Evolutionary conservation across 129 eudicot genomes (phyloP).

Genomic region (Logfia minima): DNA sequence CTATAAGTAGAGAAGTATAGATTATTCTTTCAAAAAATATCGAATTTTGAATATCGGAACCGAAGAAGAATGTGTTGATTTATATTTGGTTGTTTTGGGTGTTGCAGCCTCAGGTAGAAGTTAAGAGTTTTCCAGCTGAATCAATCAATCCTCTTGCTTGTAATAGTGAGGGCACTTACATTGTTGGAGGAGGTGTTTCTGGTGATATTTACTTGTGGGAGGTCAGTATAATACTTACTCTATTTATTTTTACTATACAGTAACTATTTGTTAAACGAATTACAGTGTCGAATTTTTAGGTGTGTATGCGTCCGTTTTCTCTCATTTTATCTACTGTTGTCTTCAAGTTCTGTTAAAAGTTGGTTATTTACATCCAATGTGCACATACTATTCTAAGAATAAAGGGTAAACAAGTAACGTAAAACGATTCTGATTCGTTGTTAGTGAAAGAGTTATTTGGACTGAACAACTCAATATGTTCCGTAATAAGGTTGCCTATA

Average conservation of each 20-base stretch:
- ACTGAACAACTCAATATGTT: too few species aligned
- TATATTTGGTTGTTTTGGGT: background rate
- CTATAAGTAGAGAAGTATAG: background rate
- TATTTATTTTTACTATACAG: background rate
- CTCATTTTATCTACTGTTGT: background rate
- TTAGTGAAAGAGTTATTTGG: slow-evolving; percentile 3
- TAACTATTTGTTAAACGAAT: too few species aligned
- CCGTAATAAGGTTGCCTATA: background rate
- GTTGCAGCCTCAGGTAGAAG: slow-evolving; percentile 81
- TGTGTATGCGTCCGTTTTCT: background rate
- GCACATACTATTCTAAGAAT: background rate
- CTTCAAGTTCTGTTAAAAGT: background rate
- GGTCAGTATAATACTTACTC: slow-evolving; percentile 30
- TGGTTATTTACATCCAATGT: background rate
- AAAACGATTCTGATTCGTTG: background rate
- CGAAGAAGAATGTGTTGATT: background rate
- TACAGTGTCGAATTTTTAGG: too few species aligned
- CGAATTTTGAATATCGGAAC: background rate
- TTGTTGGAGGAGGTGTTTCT: slow-evolving; percentile 69
- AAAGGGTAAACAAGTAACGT: background rate
- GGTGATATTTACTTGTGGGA: slow-evolving; percentile 87
- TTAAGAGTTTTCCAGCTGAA: slow-evolving; percentile 87
- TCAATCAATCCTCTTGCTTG: slow-evolving; percentile 63
- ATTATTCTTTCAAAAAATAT: background rate
- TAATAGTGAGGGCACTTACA: slow-evolving; percentile 62